These are phyloP conservation scores for Desmodesmus armatus DNA, from an alignment of 139 green algal species.

Conservation along the genomic window DNA sequence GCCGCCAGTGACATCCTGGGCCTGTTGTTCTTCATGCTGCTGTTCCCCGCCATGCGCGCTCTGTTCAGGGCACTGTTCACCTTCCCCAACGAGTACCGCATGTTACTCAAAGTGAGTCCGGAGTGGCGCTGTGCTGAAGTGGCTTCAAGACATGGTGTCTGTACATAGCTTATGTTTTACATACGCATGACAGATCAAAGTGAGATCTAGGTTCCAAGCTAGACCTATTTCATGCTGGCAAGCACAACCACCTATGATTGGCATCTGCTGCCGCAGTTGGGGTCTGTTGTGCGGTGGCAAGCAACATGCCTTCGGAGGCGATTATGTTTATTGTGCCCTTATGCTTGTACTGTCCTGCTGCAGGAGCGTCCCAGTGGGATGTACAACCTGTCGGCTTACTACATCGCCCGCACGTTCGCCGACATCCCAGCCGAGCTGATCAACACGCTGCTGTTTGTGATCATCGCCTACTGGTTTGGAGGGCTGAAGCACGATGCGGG, in stretches of 20 bases:
- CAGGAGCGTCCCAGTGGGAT: constrained; percentile 75
- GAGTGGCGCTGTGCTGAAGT: not conserved
- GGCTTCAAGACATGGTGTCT: too few relatives aligned
- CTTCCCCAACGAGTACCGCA: constrained; percentile 66
- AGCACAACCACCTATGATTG: not conserved
- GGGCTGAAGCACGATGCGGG: constrained; percentile 55
- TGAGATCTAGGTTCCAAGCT: too few relatives aligned
- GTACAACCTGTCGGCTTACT: constrained; percentile 91
- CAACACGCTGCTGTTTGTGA: constrained; percentile 57
- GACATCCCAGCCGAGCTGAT: constrained; percentile 83
- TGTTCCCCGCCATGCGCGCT: constrained; percentile 67
- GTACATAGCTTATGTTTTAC: too few relatives aligned
- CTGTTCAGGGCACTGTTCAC: constrained; percentile 71
- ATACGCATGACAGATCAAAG: too few relatives aligned
- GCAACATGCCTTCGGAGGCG: not conserved
- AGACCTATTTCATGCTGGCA: not conserved
- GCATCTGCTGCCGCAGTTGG: not conserved
- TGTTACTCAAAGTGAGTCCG: constrained; percentile 66
- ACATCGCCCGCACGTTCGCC: constrained; percentile 72
- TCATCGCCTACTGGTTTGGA: constrained; percentile 74
- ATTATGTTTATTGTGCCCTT: not conserved
- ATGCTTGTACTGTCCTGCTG: not conserved
- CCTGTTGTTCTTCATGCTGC: constrained; percentile 76
- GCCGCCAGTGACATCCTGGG: constrained; percentile 42
- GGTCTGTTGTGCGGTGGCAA: not conserved